Evolutionary conservation across 2,329 filamentous ascomycete species (phyloP), one percentile per base, ranked within the genome.

Genomic region (Pezicula radicicola): DNA sequence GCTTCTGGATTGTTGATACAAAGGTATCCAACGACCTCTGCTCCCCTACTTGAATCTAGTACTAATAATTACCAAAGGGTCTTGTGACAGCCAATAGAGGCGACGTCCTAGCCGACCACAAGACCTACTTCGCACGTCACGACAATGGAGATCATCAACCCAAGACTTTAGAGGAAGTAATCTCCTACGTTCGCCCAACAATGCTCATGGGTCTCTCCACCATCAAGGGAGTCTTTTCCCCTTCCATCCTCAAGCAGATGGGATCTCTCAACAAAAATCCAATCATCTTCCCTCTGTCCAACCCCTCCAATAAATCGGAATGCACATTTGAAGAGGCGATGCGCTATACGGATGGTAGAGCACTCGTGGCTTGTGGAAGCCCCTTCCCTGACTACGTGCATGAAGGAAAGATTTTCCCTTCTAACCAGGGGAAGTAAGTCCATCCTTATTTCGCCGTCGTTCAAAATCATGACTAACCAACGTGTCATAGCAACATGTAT

Each of bases 151-250:
- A 65, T 16, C 55, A 67, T 27, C 68, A 71, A 53, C 70, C 79
- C 73, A 84, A 85, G 71, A 79, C 76, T 27, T 76, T 89, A 3
- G 74, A 80, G 46, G 82, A 87, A 1, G 81, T 94, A 0, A 74
- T 96, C 54, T 79, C 84, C 46, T 73, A 78, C 35, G 81, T 93
- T 39, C 85, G 87, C 46, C 91, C 91, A 1, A 89, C 94, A 58
- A 87, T 93, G 2, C 76, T 96, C 1, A 84, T 96, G 58, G 91
- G 91, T 15, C 93, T 90, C 0, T 94, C 88, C 0, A 96, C 91
- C 0, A 82, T 85, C 3, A 84, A 89, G 0, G 81, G 80, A 0
- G 75, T 88, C 0, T 96, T 96, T 69, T 91, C 87, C 16, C 76
- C 91, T 58, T 78, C 87, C 0, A 74, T 91, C 16, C 76, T 95